A percentile compares a stretch with the other conserved stretches of the same genome.
phyloP scores from a whole-genome alignment of 2,329 filamentous ascomycete species.

The Pestalotiopsis sp. region DNA sequence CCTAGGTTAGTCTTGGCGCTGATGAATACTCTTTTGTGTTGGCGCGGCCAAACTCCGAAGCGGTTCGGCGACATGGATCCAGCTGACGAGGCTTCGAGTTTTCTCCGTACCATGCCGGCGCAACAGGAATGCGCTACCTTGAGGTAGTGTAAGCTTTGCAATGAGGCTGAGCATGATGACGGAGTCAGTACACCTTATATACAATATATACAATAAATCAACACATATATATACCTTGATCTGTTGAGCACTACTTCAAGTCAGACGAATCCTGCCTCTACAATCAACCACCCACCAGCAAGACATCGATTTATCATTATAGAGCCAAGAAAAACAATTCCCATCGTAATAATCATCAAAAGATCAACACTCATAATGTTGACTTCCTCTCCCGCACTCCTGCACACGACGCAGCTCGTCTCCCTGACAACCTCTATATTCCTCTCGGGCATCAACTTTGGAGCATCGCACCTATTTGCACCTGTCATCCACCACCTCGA shows the following conservation, averaged over 20 bases:
- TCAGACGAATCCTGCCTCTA: background rate
- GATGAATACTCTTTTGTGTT: background rate
- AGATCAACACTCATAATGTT: background rate
- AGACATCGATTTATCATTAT: background rate
- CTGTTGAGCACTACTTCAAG: background rate
- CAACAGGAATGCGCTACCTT: background rate
- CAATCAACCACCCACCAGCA: background rate
- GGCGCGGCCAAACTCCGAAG: constrained; percentile 4
- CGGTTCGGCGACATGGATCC: background rate
- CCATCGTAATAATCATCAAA: background rate
- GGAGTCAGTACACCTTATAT: background rate
- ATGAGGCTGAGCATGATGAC: background rate
- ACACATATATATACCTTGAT: background rate
- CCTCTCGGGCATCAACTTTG: constrained; percentile 11
- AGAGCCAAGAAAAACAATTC: background rate
- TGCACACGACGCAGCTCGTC: constrained; percentile 9
- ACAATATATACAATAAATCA: background rate
- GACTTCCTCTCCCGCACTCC: background rate
- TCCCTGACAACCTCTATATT: constrained; percentile 8
- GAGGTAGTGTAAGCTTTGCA: background rate
- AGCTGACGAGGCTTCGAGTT: background rate
- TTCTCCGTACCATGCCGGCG: constrained; percentile 3
- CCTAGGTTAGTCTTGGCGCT: background rate
- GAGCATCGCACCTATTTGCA: background rate
- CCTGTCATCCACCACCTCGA: background rate